Evolutionary conservation across 176 grass and related monocot genomes (phyloP).

Genomic region (Eleusine indica): DNA sequence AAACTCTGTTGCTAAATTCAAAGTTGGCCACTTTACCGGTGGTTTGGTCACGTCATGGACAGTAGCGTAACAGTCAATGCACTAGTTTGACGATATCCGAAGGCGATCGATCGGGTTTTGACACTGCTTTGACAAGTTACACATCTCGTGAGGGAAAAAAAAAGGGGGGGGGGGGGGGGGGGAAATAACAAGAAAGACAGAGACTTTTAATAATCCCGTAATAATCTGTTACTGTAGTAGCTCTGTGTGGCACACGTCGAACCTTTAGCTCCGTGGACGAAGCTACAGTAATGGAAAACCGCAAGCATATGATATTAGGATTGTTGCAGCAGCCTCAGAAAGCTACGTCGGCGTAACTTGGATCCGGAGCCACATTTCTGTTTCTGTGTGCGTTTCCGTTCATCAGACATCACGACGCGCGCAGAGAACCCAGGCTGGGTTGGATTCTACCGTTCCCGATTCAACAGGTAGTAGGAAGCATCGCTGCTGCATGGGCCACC

Average conservation of each 20-base stretch:
- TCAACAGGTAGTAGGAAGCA: neutral
- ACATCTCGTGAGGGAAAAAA: neutral
- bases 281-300: neutral
- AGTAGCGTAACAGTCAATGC: neutral
- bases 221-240: too few relatives aligned
- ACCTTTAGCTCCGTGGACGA: neutral
- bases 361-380: neutral
- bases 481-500: constrained; percentile 1
- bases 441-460: neutral
- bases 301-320: too few relatives aligned
- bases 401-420: neutral
- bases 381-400: neutral
- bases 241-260: neutral
- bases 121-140: neutral
- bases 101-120: neutral
- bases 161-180: too few relatives aligned
- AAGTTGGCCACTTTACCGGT: neutral
- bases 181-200: neutral
- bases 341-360: neutral
- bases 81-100: neutral
- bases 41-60: neutral
- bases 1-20: neutral
- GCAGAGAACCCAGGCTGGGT: constrained; percentile 6
- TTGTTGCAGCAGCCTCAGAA: neutral
- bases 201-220: too few relatives aligned